Conservation (phyloP, 2,329 filamentous ascomycete species). For the Geoglossum cookeanum region DNA sequence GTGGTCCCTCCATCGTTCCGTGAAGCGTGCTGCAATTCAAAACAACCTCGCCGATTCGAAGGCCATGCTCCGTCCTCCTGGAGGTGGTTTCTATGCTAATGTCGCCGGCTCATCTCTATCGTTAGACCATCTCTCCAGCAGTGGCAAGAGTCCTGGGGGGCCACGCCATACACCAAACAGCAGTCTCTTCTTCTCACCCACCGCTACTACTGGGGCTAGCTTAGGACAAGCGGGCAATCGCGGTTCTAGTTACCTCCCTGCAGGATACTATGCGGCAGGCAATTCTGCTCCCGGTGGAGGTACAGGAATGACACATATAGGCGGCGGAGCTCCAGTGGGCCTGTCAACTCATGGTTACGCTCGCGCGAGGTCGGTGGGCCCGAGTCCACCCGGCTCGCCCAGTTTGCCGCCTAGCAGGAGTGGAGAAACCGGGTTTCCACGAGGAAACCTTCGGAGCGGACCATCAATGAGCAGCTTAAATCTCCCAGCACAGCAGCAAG, state of each 20-base stretch:
- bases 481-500: conserved; percentile 37
- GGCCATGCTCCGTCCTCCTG: conserved; percentile 37
- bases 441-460: conserved; percentile 10
- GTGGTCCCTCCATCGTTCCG: conserved; percentile 79
- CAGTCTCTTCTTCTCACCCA: conserved; percentile 89
- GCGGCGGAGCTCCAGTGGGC: conserved; percentile 27
- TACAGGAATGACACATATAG: conserved; percentile 12
- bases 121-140: conserved; percentile 16
- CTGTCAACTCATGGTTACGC: conserved; percentile 39
- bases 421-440: conserved; percentile 11
- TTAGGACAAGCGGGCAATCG: conserved; percentile 34
- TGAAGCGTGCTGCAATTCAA: conserved; percentile 64
- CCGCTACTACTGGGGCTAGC: conserved; percentile 38
- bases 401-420: conserved; percentile 27
- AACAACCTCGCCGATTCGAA: conserved; percentile 55
- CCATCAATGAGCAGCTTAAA: conserved; percentile 39
- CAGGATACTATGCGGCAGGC: conserved; percentile 74
- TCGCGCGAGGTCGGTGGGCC: conserved; percentile 27
- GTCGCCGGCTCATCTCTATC: conserved; percentile 27
- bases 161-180: conserved; percentile 35
- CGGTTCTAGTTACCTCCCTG: conserved; percentile 64
- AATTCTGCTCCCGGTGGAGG: conserved; percentile 30
- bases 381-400: conserved; percentile 48
- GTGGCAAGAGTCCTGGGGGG: conserved; percentile 18
- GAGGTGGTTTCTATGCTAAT: conserved; percentile 45